A percentile compares a stretch with the other conserved stretches of the same genome.
phyloP scores from a whole-genome alignment of 345 rosid genomes.

The Mallotus nudiflorus region DNA sequence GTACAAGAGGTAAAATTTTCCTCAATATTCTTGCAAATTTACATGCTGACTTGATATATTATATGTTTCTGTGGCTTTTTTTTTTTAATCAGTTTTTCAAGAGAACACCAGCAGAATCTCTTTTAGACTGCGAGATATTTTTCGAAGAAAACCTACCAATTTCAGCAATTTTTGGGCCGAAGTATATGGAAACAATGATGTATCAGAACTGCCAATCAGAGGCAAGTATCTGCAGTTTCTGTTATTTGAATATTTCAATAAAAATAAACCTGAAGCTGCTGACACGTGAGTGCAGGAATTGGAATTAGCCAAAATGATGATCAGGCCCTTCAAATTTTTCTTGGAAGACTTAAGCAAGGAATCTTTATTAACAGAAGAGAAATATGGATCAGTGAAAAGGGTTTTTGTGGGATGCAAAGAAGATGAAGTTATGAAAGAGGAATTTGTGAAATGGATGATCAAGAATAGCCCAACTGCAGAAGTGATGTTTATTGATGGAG shows the following conservation, averaged over 20 bases:
- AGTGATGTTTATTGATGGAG: slow-evolving; percentile 21
- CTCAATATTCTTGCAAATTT: too few relatives aligned
- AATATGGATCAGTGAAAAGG: slow-evolving; percentile 27
- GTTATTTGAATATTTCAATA: too few relatives aligned
- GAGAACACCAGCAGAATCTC: neutral
- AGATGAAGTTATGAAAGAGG: slow-evolving; percentile 19
- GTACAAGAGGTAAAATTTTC: neutral
- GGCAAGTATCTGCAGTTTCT: too few relatives aligned
- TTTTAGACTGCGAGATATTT: slow-evolving; percentile 16
- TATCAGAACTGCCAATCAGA: slow-evolving; percentile 14
- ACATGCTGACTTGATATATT: too few relatives aligned
- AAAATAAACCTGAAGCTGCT: too few relatives aligned
- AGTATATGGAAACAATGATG: neutral
- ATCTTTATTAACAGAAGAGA: neutral
- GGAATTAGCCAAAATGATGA: slow-evolving; percentile 33
- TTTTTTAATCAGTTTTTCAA: slow-evolving; percentile 26
- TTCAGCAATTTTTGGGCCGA: slow-evolving; percentile 23
- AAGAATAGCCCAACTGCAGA: slow-evolving; percentile 15
- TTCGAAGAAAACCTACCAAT: slow-evolving; percentile 21
- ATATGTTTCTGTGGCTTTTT: too few relatives aligned
- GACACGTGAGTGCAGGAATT: slow-evolving; percentile 32
- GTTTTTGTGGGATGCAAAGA: slow-evolving; percentile 24
- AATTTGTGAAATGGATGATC: slow-evolving; percentile 28
- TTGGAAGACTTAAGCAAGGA: slow-evolving; percentile 18
- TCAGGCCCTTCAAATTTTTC: slow-evolving; percentile 26